phyloP scores from a whole-genome alignment of 208 protist species.

The Crithidia acanthocephali region DNA sequence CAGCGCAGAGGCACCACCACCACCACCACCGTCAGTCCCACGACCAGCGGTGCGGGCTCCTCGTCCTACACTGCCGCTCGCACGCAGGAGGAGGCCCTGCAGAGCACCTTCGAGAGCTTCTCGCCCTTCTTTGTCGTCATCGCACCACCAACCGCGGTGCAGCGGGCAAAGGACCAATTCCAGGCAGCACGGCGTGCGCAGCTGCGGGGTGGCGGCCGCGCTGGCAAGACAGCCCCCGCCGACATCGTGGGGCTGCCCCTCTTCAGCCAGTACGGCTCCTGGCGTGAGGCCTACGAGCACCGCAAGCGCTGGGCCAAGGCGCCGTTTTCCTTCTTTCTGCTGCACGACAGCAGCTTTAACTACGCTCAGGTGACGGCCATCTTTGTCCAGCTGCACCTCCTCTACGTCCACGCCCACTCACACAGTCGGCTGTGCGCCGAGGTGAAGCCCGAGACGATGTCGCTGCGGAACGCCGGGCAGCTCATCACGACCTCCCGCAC shows the following conservation, averaged over 20 bases:
- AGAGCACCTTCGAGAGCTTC: constrained; percentile 78
- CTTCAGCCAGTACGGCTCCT: constrained; percentile 86
- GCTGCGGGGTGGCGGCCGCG: constrained; percentile 3
- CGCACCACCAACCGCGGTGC: constrained; percentile 45
- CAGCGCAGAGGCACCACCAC: neutral
- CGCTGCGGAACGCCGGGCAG: constrained; percentile 31
- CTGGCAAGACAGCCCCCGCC: constrained; percentile 22
- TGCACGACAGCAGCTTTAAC: constrained; percentile 86
- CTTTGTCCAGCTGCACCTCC: constrained; percentile 67
- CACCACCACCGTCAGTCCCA: too few species aligned
- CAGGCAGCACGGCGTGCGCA: constrained; percentile 40
- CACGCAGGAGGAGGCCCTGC: constrained; percentile 47
- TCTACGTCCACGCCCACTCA: constrained; percentile 51
- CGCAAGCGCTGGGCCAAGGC: constrained; percentile 65
- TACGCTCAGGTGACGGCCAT: constrained; percentile 79
- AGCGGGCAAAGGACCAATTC: constrained; percentile 46
- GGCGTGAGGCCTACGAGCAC: constrained; percentile 83
- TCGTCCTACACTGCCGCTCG: constrained; percentile 2
- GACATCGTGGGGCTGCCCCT: constrained; percentile 76
- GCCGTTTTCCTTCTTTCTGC: constrained; percentile 85
- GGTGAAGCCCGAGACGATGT: constrained; percentile 30
- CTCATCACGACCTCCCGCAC: constrained; percentile 20
- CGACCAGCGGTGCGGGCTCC: too few species aligned
- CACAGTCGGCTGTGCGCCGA: constrained; percentile 58
- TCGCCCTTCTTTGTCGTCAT: constrained; percentile 87